Evolutionary conservation across 176 grass and related monocot species (phyloP).

Genomic region (Bromus sterilis): DNA sequence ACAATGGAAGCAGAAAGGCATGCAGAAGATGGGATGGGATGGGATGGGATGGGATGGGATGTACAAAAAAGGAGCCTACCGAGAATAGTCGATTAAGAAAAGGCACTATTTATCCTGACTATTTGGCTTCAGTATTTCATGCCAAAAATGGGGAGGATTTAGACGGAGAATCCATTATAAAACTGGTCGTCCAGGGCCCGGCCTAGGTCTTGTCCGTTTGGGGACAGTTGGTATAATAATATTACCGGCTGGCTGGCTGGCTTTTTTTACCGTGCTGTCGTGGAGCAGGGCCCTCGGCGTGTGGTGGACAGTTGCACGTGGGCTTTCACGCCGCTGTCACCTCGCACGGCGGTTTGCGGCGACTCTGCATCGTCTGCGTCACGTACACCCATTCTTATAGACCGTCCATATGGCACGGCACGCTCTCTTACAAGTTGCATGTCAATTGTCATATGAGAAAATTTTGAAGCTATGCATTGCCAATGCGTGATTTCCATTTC

Average conservation of each 20-base stretch:
- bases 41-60: not conserved
- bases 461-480: too few species aligned
- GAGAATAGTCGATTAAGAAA: constrained; percentile 49
- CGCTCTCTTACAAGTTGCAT: not conserved
- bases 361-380: constrained; percentile 11
- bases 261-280: not conserved
- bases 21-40: not conserved
- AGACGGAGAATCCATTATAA: too few species aligned
- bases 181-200: not conserved
- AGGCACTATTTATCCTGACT: constrained; percentile 28
- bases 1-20: not conserved
- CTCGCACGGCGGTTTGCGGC: constrained; percentile 19
- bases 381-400: not conserved
- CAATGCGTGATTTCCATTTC: too few species aligned
- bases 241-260: constrained; percentile 1
- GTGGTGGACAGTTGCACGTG: constrained; percentile 30
- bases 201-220: not conserved
- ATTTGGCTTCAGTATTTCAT: constrained; percentile 27
- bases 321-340: constrained; percentile 15
- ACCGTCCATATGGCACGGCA: not conserved
- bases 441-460: too few species aligned
- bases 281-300: not conserved
- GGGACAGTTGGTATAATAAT: not conserved
- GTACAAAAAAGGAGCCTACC: constrained; percentile 9
- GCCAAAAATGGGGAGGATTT: not conserved